A percentile compares a stretch with the other conserved stretches of the same genome.
Conservation (phyloP, 2,329 filamentous ascomycete species). For the Aspergillus awamori region DNA sequence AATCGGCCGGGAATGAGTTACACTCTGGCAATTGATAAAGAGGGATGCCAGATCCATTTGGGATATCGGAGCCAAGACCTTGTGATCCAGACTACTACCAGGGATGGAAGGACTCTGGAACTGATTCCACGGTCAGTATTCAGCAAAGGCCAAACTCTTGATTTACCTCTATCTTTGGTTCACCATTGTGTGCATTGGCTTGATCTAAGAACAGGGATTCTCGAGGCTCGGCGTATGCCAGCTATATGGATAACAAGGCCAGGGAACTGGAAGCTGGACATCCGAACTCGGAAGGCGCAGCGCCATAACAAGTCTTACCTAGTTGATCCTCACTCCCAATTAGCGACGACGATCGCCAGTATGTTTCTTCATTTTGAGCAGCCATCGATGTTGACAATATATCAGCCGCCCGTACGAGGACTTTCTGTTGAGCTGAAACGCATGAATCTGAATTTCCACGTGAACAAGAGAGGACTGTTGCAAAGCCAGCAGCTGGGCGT, state of each 20-base stretch:
- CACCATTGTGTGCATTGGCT: constrained; percentile 55
- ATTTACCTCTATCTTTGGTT: constrained; percentile 57
- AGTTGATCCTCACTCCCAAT: constrained; percentile 48
- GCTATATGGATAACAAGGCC: constrained; percentile 41
- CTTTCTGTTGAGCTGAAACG: constrained; percentile 56
- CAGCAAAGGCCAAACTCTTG: constrained; percentile 31
- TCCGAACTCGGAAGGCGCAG: no score
- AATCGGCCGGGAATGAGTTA: constrained; percentile 57
- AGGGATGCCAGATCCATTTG: constrained; percentile 57
- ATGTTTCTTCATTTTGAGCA: constrained; percentile 58
- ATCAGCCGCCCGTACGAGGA: constrained; percentile 40
- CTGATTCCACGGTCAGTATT: constrained; percentile 38
- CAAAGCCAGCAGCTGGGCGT: constrained; percentile 54
- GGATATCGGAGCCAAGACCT: constrained; percentile 49
- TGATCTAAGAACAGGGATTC: constrained; percentile 37
- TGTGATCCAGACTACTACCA: constrained; percentile 51
- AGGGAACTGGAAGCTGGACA: no score
- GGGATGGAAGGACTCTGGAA: constrained; percentile 30
- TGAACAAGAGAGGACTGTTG: constrained; percentile 50
- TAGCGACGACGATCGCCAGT: constrained; percentile 43
- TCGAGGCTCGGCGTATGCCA: constrained; percentile 57
- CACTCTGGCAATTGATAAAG: constrained; percentile 40
- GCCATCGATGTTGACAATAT: constrained; percentile 48
- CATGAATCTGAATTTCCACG: constrained; percentile 57
- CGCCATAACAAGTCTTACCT: no score